These are phyloP conservation scores for Wickerhamiella hasegawae DNA, from an alignment of 805 yeast species.

Conservation along the genomic window DNA sequence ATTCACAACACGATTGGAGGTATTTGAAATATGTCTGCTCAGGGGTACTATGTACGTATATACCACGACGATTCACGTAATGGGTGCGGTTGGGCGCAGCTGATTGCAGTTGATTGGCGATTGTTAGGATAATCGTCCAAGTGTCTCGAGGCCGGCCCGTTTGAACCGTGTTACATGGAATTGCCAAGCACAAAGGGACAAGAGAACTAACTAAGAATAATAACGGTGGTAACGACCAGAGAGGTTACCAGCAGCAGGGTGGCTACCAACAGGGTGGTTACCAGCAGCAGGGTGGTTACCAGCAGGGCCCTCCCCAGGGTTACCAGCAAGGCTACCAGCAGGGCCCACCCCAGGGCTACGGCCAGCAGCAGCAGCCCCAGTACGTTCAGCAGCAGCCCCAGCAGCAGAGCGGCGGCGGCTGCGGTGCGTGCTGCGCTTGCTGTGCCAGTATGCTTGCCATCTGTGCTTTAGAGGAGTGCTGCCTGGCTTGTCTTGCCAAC, in stretches of 20 bases:
- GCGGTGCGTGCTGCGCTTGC: slow-evolving; percentile 17
- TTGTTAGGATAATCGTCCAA: not conserved
- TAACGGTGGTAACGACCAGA: slow-evolving; percentile 6
- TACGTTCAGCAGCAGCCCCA: slow-evolving; percentile 21
- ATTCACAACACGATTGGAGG: too few species aligned
- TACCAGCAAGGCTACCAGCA: slow-evolving; percentile 10
- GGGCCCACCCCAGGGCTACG: slow-evolving; percentile 16
- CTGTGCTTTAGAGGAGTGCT: slow-evolving; percentile 6
- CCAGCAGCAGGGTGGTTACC: slow-evolving; percentile 14
- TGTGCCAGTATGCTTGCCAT: slow-evolving; percentile 9
- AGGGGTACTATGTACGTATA: slow-evolving; percentile 6
- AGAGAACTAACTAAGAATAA: slow-evolving; percentile 1
- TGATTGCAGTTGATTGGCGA: not conserved
- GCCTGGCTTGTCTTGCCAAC: not conserved
- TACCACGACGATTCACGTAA: not conserved
- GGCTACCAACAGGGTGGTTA: slow-evolving; percentile 7
- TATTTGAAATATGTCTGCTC: slow-evolving; percentile 7
- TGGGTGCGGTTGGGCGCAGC: not conserved
- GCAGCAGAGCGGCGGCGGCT: slow-evolving; percentile 11
- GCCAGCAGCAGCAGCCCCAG: slow-evolving; percentile 23
- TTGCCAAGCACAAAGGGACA: not conserved
- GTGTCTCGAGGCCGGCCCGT: not conserved
- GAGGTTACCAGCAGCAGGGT: slow-evolving; percentile 9
- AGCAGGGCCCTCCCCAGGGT: slow-evolving; percentile 12
- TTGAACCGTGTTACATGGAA: not conserved